Evolutionary conservation across 2,329 filamentous ascomycete genomes (phyloP).

Genomic region (Monilinia laxa): DNA sequence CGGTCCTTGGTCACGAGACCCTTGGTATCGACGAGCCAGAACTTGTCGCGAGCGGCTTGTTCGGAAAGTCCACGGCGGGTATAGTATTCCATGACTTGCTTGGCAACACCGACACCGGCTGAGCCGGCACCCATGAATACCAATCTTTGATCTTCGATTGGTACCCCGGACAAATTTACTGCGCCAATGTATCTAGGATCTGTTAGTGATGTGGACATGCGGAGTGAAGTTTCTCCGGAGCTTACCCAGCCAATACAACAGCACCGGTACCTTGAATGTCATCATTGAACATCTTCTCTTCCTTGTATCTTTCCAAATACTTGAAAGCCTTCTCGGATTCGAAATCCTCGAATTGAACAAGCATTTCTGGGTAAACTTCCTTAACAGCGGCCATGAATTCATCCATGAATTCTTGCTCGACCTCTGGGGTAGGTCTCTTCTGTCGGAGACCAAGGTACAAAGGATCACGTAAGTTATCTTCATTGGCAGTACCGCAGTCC

Average conservation of each 20-base stretch:
- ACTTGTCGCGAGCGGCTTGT: constrained; percentile 82
- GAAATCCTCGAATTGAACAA: constrained; percentile 96
- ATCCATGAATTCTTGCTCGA: constrained; percentile 90
- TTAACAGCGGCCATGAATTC: constrained; percentile 93
- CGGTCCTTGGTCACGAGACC: constrained; percentile 91
- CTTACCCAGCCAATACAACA: constrained; percentile 81
- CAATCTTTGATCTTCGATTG: constrained; percentile 84
- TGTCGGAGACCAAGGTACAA: constrained; percentile 88
- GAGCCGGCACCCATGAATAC: constrained; percentile 96
- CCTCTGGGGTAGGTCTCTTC: constrained; percentile 72
- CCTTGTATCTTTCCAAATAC: constrained; percentile 84
- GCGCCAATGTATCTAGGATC: constrained; percentile 59
- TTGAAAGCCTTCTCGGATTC: constrained; percentile 91
- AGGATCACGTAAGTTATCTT: constrained; percentile 63
- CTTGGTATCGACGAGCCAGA: constrained; percentile 97
- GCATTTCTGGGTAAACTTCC: constrained; percentile 64
- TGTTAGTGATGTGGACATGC: not conserved
- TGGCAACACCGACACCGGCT: constrained; percentile 94
- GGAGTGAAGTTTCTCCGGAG: not conserved
- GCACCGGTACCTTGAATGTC: constrained; percentile 97
- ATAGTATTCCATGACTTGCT: constrained; percentile 97
- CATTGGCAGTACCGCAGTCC: constrained; percentile 66
- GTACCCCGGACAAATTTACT: constrained; percentile 82
- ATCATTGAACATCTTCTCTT: constrained; percentile 98
- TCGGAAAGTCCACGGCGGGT: constrained; percentile 87